phyloP scores from a whole-genome alignment of 2,329 filamentous ascomycete genomes.

The Teratosphaeria gauchensis region DNA sequence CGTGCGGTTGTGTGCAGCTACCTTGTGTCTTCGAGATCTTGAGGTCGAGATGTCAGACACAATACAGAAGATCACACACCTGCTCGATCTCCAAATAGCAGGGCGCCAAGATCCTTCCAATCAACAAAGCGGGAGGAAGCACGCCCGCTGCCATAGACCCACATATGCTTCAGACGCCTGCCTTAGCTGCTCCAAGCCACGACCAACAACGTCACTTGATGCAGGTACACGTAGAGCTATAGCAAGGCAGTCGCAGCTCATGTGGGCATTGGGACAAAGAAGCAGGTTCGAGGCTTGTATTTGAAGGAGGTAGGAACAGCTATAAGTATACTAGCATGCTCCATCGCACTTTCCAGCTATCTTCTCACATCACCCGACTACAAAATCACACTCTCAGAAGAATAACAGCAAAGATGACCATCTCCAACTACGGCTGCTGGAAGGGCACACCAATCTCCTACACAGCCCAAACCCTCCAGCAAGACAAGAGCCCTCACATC shows the following conservation, averaged over 20 bases:
- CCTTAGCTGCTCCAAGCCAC: not conserved
- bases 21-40: not conserved
- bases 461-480: slow-evolving; percentile 9
- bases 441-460: slow-evolving; percentile 5
- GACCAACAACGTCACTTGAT: not conserved
- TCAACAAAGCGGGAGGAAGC: not conserved
- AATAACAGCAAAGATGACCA: not conserved
- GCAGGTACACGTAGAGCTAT: not conserved
- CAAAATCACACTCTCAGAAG: not conserved
- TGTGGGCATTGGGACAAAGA: not conserved
- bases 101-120: not conserved
- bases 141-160: not conserved
- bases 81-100: not conserved
- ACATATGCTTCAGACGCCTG: not conserved
- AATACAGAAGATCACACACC: no score
- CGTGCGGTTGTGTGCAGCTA: no score
- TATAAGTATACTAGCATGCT: not conserved
- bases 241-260: not conserved
- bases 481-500: slow-evolving; percentile 21
- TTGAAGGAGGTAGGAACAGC: not conserved
- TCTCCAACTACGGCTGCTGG: slow-evolving; percentile 1
- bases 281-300: not conserved
- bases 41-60: not conserved
- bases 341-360: not conserved
- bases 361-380: not conserved